These are phyloP conservation scores for Diaporthe nobilis DNA, from an alignment of 2,329 filamentous ascomycete species.

Conservation along the genomic window DNA sequence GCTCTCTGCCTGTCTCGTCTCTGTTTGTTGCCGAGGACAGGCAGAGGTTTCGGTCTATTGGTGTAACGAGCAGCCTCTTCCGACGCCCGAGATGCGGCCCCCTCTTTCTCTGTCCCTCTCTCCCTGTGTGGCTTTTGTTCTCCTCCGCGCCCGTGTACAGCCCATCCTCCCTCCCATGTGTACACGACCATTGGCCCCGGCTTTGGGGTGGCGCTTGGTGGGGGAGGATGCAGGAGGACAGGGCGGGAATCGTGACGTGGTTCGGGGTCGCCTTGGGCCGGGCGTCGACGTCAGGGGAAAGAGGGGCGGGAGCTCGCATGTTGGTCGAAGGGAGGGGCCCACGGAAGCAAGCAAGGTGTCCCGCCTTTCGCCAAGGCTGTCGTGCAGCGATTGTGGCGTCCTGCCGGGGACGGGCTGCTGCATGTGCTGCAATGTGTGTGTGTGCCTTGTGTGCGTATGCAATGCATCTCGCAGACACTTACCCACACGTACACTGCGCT, in stretches of 20 bases:
- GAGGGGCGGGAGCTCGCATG: neutral
- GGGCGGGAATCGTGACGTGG: neutral
- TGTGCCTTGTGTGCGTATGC: constrained; percentile 1
- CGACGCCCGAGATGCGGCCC: constrained; percentile 6
- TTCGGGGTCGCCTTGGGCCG: neutral
- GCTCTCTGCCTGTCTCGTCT: too few relatives aligned
- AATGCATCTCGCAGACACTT: constrained; percentile 17
- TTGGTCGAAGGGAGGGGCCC: neutral
- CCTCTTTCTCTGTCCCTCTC: neutral
- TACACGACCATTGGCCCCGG: constrained; percentile 5
- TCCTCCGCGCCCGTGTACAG: constrained; percentile 13
- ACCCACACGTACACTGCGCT: constrained; percentile 7
- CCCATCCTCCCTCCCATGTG: constrained; percentile 24
- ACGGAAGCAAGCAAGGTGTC: neutral
- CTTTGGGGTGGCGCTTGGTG: neutral
- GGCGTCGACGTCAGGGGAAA: constrained; percentile 12
- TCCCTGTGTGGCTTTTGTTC: neutral
- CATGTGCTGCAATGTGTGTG: neutral
- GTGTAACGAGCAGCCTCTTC: constrained; percentile 13
- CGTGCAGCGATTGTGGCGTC: constrained; percentile 29
- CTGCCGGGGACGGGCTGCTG: neutral
- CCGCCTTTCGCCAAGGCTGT: constrained; percentile 26
- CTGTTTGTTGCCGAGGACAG: too few relatives aligned
- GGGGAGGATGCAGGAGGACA: neutral
- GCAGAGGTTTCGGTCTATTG: constrained; percentile 1